These are phyloP conservation scores for Mucor lusitanicus DNA, from an alignment of 371 early-diverging fungal species.

Conservation along the genomic window DNA sequence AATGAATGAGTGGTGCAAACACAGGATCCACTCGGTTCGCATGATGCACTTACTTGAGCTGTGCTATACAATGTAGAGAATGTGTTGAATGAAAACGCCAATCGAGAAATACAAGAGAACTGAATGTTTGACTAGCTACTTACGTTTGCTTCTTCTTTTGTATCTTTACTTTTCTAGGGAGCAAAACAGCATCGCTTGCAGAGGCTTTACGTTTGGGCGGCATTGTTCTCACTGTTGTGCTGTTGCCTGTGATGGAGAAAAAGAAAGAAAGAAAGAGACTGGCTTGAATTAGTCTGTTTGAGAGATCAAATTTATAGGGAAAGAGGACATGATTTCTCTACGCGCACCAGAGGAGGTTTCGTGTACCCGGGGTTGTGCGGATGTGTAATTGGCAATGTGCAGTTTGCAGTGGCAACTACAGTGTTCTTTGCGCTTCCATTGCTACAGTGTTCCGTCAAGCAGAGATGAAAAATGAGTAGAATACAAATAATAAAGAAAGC, in stretches of 20 bases:
- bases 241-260: neutral
- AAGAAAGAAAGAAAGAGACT: neutral
- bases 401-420: too few species aligned
- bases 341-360: neutral
- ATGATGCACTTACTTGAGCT: neutral
- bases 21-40: neutral
- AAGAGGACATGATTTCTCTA: neutral
- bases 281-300: neutral
- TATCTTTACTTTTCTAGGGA: constrained; percentile 9
- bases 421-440: too few species aligned
- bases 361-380: neutral
- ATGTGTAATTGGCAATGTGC: neutral
- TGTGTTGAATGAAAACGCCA: neutral
- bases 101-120: neutral
- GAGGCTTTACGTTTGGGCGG: constrained; percentile 26
- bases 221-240: constrained; percentile 21
- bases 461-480: too few species aligned
- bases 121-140: neutral
- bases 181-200: neutral
- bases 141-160: neutral
- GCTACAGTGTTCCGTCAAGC: too few species aligned
- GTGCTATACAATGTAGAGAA: neutral
- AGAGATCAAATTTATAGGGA: neutral
- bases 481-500: too few species aligned
- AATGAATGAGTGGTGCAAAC: neutral